phyloP scores from a whole-genome alignment of 805 yeast genomes.

The Zygosaccharomyces lentus region DNA sequence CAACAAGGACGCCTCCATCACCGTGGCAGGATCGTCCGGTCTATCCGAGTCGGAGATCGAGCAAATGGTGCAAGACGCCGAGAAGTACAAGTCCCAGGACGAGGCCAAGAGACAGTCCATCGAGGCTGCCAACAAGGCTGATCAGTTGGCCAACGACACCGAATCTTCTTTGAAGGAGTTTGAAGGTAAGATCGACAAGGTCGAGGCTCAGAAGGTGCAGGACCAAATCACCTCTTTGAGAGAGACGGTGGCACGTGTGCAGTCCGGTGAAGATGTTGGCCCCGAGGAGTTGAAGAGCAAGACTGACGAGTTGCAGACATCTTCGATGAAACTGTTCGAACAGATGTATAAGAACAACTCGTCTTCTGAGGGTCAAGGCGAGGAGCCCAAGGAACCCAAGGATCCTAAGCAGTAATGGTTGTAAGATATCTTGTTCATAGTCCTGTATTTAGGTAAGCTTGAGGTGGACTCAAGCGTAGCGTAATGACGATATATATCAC shows the following conservation, averaged over 20 bases:
- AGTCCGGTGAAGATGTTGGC: constrained; percentile 53
- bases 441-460: constrained; percentile 5
- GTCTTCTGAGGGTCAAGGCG: constrained; percentile 18
- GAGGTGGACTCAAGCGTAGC: background rate
- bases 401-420: constrained; percentile 18
- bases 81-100: constrained; percentile 82
- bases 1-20: constrained; percentile 89
- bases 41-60: constrained; percentile 85
- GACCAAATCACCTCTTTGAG: constrained; percentile 54
- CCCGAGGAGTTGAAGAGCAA: constrained; percentile 60
- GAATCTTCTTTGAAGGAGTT: constrained; percentile 79
- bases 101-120: constrained; percentile 79
- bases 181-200: constrained; percentile 51
- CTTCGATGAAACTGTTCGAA: constrained; percentile 73
- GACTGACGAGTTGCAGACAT: constrained; percentile 71
- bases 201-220: constrained; percentile 44
- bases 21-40: constrained; percentile 95
- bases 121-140: constrained; percentile 75
- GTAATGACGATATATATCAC: background rate
- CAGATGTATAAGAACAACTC: constrained; percentile 43
- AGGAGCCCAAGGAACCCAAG: constrained; percentile 10
- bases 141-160: constrained; percentile 77
- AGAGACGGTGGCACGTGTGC: constrained; percentile 62
- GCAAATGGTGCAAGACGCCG: constrained; percentile 87
- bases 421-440: constrained; percentile 6